These are phyloP conservation scores for Ogataea methylovora DNA, from an alignment of 805 yeast species.

Conservation along the genomic window DNA sequence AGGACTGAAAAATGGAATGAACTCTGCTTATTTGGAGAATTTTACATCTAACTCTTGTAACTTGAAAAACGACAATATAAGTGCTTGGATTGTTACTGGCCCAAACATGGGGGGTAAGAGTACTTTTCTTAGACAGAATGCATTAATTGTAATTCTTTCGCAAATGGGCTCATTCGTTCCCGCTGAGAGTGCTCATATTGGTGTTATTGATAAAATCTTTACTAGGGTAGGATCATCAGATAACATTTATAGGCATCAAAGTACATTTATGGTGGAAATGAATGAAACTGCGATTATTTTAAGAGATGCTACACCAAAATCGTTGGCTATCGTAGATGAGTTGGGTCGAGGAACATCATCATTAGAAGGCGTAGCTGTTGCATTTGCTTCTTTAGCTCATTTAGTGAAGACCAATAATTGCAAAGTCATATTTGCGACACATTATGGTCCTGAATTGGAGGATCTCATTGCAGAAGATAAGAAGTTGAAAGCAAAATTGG, in stretches of 20 bases:
- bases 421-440: slow-evolving; percentile 84
- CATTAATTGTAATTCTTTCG: slow-evolving; percentile 57
- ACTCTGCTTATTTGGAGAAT: slow-evolving; percentile 19
- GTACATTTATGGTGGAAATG: slow-evolving; percentile 95
- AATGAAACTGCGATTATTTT: slow-evolving; percentile 70
- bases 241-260: slow-evolving; percentile 66
- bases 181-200: slow-evolving; percentile 53
- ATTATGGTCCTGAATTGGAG: slow-evolving; percentile 57
- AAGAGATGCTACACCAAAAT: slow-evolving; percentile 52
- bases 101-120: slow-evolving; percentile 90
- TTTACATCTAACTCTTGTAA: slow-evolving; percentile 42
- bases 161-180: slow-evolving; percentile 76
- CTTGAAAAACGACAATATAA: slow-evolving; percentile 14
- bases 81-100: slow-evolving; percentile 67
- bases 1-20: slow-evolving; percentile 43
- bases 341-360: slow-evolving; percentile 88
- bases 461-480: slow-evolving; percentile 27
- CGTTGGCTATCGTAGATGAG: slow-evolving; percentile 79
- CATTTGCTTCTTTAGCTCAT: slow-evolving; percentile 64
- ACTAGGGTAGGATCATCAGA: slow-evolving; percentile 84
- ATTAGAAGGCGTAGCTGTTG: slow-evolving; percentile 77
- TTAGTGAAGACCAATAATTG: slow-evolving; percentile 49
- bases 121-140: slow-evolving; percentile 67
- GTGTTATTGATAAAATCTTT: slow-evolving; percentile 71
- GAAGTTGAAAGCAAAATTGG: slow-evolving; percentile 15